phyloP scores from a whole-genome alignment of 2,329 filamentous ascomycete genomes.

The Grosmannia clavigera region DNA sequence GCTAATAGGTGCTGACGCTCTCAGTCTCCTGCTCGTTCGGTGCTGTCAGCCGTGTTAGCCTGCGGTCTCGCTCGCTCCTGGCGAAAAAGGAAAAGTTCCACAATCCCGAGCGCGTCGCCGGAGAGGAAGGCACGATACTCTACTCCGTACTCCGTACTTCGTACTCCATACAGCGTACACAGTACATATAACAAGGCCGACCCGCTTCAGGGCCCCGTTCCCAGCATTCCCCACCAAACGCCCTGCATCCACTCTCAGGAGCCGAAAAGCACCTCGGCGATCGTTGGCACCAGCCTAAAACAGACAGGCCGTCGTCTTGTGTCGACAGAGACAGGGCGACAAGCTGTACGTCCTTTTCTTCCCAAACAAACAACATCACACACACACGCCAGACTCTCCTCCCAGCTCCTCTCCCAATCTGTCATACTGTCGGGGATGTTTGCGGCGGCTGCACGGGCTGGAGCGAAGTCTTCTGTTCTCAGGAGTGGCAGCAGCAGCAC shows the following conservation, averaged over 20 bases:
- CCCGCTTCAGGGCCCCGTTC: not conserved
- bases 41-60: not conserved
- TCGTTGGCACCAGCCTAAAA: not conserved
- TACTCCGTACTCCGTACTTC: too few species aligned
- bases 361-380: not conserved
- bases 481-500: constrained; percentile 12
- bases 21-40: not conserved
- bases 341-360: not conserved
- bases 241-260: not conserved
- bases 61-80: not conserved
- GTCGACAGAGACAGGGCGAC: not conserved
- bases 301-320: not conserved
- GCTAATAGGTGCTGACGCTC: not conserved
- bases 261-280: constrained; percentile 14
- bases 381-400: not conserved
- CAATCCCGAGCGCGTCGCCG: not conserved
- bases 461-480: constrained; percentile 22
- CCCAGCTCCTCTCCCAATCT: not conserved
- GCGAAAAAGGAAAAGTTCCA: not conserved
- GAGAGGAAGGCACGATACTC: not conserved
- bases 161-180: too few species aligned
- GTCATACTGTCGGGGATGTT: constrained; percentile 19
- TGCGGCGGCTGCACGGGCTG: constrained; percentile 22
- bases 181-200: not conserved
- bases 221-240: not conserved